A percentile compares a stretch with the other conserved stretches of the same genome.
Evolutionary conservation across 2,329 filamentous ascomycete species (phyloP).

Genomic region (Penicillium corylophilum): DNA sequence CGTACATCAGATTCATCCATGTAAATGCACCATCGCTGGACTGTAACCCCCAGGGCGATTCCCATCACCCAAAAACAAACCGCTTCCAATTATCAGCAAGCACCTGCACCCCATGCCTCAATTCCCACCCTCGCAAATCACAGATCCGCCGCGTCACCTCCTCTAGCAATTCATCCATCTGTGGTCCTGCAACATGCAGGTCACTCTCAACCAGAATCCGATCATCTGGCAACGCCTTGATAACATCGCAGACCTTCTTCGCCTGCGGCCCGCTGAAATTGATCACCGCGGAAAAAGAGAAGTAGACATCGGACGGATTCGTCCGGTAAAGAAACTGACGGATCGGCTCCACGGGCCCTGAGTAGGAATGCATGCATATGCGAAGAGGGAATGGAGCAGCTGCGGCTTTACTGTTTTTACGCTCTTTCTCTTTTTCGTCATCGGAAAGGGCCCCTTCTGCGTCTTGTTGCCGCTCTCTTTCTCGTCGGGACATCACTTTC

Average conservation of each 20-base stretch:
- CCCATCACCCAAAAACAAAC: slow-evolving; percentile 67
- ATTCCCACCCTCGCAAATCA: slow-evolving; percentile 70
- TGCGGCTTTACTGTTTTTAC: background rate
- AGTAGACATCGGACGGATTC: slow-evolving; percentile 75
- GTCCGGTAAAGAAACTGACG: slow-evolving; percentile 73
- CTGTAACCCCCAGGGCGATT: background rate
- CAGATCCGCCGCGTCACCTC: slow-evolving; percentile 76
- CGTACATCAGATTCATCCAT: background rate
- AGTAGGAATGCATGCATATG: slow-evolving; percentile 93
- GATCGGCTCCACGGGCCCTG: slow-evolving; percentile 70
- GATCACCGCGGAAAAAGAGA: slow-evolving; percentile 82
- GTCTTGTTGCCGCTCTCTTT: slow-evolving; percentile 39
- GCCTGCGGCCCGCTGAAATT: slow-evolving; percentile 64
- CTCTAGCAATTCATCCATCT: slow-evolving; percentile 77
- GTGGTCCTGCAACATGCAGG: slow-evolving; percentile 73
- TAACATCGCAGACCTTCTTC: slow-evolving; percentile 62
- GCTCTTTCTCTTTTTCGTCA: slow-evolving; percentile 7
- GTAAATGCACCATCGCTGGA: background rate
- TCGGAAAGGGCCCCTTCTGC: slow-evolving; percentile 32
- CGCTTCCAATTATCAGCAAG: slow-evolving; percentile 73
- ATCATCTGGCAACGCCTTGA: slow-evolving; percentile 73
- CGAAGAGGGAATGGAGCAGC: slow-evolving; percentile 73
- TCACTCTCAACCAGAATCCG: slow-evolving; percentile 87
- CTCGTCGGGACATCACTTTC: slow-evolving; percentile 50
- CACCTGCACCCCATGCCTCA: slow-evolving; percentile 67